Conservation (phyloP, 129 eudicot species). For the Solidago caesia region DNA sequence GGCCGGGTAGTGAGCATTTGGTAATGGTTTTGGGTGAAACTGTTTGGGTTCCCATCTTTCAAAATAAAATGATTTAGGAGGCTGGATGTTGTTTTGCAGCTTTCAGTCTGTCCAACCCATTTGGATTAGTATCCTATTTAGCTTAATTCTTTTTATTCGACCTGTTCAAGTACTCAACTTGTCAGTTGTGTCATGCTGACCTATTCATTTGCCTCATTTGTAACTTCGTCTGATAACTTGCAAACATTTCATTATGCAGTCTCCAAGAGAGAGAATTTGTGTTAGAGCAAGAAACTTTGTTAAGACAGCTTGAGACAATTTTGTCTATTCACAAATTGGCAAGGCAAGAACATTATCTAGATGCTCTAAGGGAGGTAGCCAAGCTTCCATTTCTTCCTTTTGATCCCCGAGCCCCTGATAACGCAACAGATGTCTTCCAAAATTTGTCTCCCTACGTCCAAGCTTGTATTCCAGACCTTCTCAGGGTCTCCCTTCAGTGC, state of each 20-base stretch:
- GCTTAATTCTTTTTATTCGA: neutral
- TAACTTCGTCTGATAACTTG: conserved; percentile 12
- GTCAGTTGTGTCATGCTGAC: conserved; percentile 13
- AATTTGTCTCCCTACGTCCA: conserved; percentile 77
- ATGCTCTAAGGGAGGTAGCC: conserved; percentile 82
- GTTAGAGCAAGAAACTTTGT: conserved; percentile 76
- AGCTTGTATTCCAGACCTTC: conserved; percentile 95
- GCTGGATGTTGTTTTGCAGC: neutral
- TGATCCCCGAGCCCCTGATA: conserved; percentile 83
- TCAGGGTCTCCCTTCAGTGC: conserved; percentile 81
- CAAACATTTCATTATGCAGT: conserved; percentile 40
- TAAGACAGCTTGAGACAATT: conserved; percentile 92
- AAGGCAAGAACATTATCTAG: conserved; percentile 55
- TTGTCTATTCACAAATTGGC: conserved; percentile 72
- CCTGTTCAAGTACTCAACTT: neutral
- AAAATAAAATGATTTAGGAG: neutral
- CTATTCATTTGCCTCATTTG: conserved; percentile 6
- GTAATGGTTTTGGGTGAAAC: neutral
- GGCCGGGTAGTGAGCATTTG: neutral
- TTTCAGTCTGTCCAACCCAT: neutral
- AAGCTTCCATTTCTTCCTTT: conserved; percentile 93
- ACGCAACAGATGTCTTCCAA: conserved; percentile 53
- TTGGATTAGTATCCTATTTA: neutral
- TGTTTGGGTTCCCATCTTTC: neutral
- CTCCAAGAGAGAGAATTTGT: conserved; percentile 88